A percentile compares a stretch with the other conserved stretches of the same genome.
Conservation (phyloP, 2,329 filamentous ascomycete genomes). For the Sporothrix humicola region DNA sequence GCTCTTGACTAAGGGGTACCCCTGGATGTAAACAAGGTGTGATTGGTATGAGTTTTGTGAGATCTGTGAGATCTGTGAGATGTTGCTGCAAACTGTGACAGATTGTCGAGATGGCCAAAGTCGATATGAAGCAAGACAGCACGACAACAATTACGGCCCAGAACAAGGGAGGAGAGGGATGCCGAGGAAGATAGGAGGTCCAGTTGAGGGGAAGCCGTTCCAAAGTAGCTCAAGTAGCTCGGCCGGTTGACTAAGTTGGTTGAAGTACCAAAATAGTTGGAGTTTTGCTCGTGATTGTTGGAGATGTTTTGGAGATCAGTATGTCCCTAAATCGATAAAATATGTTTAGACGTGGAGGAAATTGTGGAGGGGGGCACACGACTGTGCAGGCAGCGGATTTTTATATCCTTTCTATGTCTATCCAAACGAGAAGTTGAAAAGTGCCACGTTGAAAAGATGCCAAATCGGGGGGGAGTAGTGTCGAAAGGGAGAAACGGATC, state of each 20-base stretch:
- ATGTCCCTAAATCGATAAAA: not conserved
- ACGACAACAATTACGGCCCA: not conserved
- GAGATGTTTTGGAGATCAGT: conserved; percentile 12
- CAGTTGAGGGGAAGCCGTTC: conserved; percentile 1
- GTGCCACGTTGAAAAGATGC: not conserved
- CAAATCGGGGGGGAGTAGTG: not conserved
- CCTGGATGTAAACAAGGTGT: not conserved
- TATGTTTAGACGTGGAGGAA: too few relatives aligned
- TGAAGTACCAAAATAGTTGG: not conserved
- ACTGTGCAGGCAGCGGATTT: not conserved
- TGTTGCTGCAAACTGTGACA: not conserved
- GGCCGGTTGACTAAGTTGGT: not conserved
- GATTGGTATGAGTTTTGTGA: not conserved
- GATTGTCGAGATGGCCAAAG: not conserved
- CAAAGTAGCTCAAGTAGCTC: not conserved
- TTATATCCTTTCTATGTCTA: not conserved
- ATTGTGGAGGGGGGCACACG: not conserved
- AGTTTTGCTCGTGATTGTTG: not conserved
- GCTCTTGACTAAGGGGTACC: not conserved
- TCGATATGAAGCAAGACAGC: not conserved
- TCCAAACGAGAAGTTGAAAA: not conserved
- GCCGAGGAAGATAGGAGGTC: not conserved
- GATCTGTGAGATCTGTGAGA: not conserved
- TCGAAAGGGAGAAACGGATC: not conserved
- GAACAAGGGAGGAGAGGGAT: not conserved